Base-by-base conservation (phyloP, 2,329 filamentous ascomycete species). In the Cadophora gregata region DNA sequence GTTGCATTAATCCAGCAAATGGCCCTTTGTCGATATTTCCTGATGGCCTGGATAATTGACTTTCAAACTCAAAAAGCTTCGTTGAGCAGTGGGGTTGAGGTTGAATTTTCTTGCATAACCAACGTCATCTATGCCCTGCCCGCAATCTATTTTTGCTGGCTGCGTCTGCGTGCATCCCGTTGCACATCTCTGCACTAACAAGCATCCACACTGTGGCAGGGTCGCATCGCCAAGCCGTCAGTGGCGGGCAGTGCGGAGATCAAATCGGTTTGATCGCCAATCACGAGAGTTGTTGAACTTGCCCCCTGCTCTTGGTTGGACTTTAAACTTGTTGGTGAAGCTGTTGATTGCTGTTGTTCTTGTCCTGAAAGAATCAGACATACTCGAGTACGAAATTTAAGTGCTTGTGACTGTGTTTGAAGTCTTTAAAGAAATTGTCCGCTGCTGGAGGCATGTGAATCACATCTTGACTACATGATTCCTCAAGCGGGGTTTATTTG, bases 81-180 rank as follows among this genome's bases (percentile, higher is more conserved):
- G 48, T 45, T 21, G 42, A 45, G 48, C 48, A 29, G 48, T 51
- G 48, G 48, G 48, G 48, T 51, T 29, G 48, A 51, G 4, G 25
- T 29, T n/a, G 14, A 51, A n/a, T 51, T 51, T 51, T 51, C 48
- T 51, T 25, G 48, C 24, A 51, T 25, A 25, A 51, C 31, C 48
- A 51, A 51, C 48, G 48, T 51, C 48, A 51, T 51, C 48, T 27
- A 25, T 29, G 25, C 31, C 48, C 48, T 29, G 25, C 31, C 48
- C 48, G 25, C 48, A 51, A 51, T 51, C 25, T 51, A 51, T 51
- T 51, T 51, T 51, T 51, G 48, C 48, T 51, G 48, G 25, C 29
- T 16, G 25, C 4, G 19, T 27, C 12, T 51, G 48, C 48, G 31
- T 16, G 25, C 4, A 29, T 27, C 12, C 10, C 24, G 24, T 19